Evolutionary conservation across 2,329 filamentous ascomycete genomes (phyloP).

Genomic region (Emydomyces testavorans): DNA sequence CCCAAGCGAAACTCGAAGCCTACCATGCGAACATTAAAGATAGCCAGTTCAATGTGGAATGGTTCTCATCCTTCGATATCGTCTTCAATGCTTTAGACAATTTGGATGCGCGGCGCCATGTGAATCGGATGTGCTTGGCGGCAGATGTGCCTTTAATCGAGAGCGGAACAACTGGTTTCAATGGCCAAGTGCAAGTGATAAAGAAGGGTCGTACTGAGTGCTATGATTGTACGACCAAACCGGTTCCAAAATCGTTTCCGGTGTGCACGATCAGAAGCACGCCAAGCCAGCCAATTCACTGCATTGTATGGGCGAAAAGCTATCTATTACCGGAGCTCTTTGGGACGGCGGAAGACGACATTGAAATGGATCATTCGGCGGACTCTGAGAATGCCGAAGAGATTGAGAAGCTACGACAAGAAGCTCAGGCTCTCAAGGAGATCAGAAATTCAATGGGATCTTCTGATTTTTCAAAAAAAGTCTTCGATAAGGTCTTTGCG

Average conservation of each 20-base stretch:
- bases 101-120: constrained; percentile 80
- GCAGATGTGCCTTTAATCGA: constrained; percentile 85
- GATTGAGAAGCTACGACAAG: constrained; percentile 74
- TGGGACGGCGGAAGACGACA: constrained; percentile 77
- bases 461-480: constrained; percentile 59
- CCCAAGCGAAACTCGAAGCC: constrained; percentile 70
- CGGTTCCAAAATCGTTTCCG: constrained; percentile 81
- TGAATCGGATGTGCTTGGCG: constrained; percentile 93
- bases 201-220: constrained; percentile 84
- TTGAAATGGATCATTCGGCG: constrained; percentile 65
- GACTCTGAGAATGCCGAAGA: constrained; percentile 76
- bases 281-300: constrained; percentile 91
- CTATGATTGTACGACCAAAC: constrained; percentile 88
- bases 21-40: constrained; percentile 96
- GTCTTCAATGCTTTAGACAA: constrained; percentile 98
- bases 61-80: constrained; percentile 71
- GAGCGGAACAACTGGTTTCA: constrained; percentile 94
- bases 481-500: constrained; percentile 90
- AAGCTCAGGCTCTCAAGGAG: constrained; percentile 69
- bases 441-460: constrained; percentile 75
- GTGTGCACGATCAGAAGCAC: constrained; percentile 97
- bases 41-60: constrained; percentile 67
- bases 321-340: constrained; percentile 94
- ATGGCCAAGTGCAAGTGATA: constrained; percentile 94
- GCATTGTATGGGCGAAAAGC: constrained; percentile 97